Percentiles rank a stretch among this genome's conserved stretches.
Conservation (phyloP, 164 flowering plant species). For the Amborella trichopoda region DNA sequence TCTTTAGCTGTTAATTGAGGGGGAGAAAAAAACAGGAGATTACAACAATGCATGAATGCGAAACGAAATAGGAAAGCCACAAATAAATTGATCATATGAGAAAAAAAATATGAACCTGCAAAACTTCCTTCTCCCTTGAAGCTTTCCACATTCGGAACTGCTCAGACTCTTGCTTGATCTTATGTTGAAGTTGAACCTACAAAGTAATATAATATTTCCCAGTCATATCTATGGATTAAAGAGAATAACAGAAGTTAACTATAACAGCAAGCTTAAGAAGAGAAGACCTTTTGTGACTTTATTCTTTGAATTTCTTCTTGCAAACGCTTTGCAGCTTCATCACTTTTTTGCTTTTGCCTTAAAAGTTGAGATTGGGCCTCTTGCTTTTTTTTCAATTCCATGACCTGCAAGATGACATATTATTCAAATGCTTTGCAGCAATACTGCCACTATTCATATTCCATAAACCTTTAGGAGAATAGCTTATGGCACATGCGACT, state of each 20-base stretch:
- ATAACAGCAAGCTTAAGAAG: too few species aligned
- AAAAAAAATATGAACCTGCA: slow-evolving; percentile 94
- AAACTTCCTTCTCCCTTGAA: slow-evolving; percentile 89
- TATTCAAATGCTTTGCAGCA: not conserved
- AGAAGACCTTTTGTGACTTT: slow-evolving; percentile 72
- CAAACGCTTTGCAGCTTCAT: slow-evolving; percentile 84
- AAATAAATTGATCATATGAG: too few species aligned
- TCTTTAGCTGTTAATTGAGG: slow-evolving; percentile 63
- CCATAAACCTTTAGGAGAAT: not conserved
- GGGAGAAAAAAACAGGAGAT: too few species aligned
- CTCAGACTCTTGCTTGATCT: slow-evolving; percentile 96
- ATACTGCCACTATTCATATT: not conserved
- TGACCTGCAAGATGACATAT: slow-evolving; percentile 40
- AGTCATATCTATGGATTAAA: too few species aligned
- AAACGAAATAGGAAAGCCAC: too few species aligned
- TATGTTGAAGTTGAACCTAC: slow-evolving; percentile 95
- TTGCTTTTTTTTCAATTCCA: slow-evolving; percentile 91
- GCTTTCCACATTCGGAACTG: slow-evolving; percentile 94
- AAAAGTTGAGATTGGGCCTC: slow-evolving; percentile 93
- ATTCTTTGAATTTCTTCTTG: slow-evolving; percentile 97
- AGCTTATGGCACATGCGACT: not conserved
- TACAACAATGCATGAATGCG: too few species aligned
- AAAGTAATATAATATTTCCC: too few species aligned
- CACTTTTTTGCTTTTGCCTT: slow-evolving; percentile 94
- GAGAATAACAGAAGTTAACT: too few species aligned